Percentiles rank a stretch among this genome's conserved stretches.
phyloP scores from a whole-genome alignment of 148 eudicot genomes.

The Rhododendron vialii region DNA sequence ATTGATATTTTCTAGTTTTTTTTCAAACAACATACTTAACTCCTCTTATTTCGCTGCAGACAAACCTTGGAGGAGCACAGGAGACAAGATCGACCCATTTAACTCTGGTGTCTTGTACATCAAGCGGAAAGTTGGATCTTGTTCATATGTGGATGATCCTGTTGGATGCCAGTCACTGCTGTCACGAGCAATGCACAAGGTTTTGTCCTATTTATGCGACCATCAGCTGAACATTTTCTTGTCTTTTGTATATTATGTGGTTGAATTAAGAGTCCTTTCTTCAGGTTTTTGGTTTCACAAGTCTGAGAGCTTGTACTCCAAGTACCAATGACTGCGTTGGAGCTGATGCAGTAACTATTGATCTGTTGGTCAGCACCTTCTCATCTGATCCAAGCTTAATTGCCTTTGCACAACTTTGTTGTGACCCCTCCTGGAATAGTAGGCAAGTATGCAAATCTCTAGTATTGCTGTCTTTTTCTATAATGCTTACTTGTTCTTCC shows the following conservation, averaged over 20 bases:
- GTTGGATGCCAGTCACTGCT: slow-evolving; percentile 83
- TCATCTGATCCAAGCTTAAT: slow-evolving; percentile 96
- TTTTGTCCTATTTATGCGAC: slow-evolving; percentile 15
- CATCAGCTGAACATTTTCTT: slow-evolving; percentile 1
- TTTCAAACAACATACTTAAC: background rate
- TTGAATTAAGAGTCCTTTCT: slow-evolving; percentile 7
- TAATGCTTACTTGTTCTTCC: background rate
- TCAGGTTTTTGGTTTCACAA: slow-evolving; percentile 80
- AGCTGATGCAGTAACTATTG: slow-evolving; percentile 50
- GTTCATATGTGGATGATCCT: slow-evolving; percentile 98
- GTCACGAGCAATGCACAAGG: slow-evolving; percentile 97
- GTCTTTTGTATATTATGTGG: background rate
- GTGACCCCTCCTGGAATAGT: slow-evolving; percentile 71
- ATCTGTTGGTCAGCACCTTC: slow-evolving; percentile 91
- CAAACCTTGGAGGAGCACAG: slow-evolving; percentile 86
- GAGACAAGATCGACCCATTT: slow-evolving; percentile 74
- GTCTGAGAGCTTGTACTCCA: slow-evolving; percentile 36
- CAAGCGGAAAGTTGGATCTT: slow-evolving; percentile 91
- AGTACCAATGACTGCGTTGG: slow-evolving; percentile 29
- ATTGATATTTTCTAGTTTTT: background rate
- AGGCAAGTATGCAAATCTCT: slow-evolving; percentile 39
- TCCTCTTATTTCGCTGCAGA: slow-evolving; percentile 43
- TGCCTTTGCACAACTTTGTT: slow-evolving; percentile 93
- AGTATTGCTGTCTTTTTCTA: background rate
- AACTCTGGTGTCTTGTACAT: slow-evolving; percentile 84